A percentile compares a stretch with the other conserved stretches of the same genome.
Evolutionary conservation across 1,284 basidiomycete species (phyloP).

Genomic region (Uromyces viciae-fabae): DNA sequence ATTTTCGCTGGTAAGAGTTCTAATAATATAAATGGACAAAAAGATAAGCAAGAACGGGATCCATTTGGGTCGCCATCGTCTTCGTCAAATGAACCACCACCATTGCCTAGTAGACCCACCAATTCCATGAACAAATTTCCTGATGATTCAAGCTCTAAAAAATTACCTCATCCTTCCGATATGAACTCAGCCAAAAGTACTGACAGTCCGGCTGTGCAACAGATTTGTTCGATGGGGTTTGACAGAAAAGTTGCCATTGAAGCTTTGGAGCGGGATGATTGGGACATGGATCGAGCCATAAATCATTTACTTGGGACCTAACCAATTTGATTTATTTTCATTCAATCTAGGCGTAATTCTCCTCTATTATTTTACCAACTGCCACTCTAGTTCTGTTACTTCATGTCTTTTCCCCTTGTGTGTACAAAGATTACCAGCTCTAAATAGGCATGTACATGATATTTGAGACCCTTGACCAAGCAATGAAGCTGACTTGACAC

Average conservation of each 20-base stretch:
- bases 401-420: too few species aligned
- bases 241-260: slow-evolving; percentile 18
- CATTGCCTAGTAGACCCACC: slow-evolving; percentile 14
- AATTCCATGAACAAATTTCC: not conserved
- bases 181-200: slow-evolving; percentile 6
- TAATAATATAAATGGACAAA: not conserved
- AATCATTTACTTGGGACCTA: slow-evolving; percentile 37
- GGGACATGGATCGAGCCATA: slow-evolving; percentile 29
- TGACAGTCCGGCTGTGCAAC: slow-evolving; percentile 31
- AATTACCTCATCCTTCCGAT: not conserved
- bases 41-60: not conserved
- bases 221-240: slow-evolving; percentile 43
- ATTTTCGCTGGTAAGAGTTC: not conserved
- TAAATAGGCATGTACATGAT: too few species aligned
- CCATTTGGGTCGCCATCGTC: slow-evolving; percentile 13
- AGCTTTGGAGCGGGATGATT: slow-evolving; percentile 31
- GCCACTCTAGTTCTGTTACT: too few species aligned
- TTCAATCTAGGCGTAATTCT: too few species aligned
- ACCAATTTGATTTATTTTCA: not conserved
- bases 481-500: not conserved
- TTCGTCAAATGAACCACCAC: slow-evolving; percentile 4
- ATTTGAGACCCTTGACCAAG: too few species aligned
- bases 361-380: too few species aligned
- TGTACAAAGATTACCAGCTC: too few species aligned
- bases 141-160: not conserved